Evolutionary conservation across 257 asterid genomes (phyloP), one percentile per base, ranked within the genome.

Genomic region (Solanum rostratum): DNA sequence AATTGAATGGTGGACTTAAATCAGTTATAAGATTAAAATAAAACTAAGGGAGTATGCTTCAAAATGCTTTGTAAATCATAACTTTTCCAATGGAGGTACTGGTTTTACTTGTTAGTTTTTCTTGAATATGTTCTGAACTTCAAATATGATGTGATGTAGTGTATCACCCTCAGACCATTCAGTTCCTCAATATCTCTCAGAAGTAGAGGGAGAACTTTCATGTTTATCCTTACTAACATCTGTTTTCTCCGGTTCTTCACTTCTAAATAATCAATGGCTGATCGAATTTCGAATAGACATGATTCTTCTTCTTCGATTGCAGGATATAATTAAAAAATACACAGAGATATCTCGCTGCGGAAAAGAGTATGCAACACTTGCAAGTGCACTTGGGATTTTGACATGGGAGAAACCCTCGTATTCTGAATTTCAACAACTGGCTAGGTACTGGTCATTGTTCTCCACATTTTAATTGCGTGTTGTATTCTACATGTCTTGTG

Each of bases 321-420:
- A 96, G 99, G 90, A 91, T 85, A 91, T 95, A 86, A 93, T 96
- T 49, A 82, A 86, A 83, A 95, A 91, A 59, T 95, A 96, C 82
- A 95, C 98, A 46, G 80, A 87, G 57, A 81, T 85, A 59, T 95
- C 99, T 1, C 91, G 93, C 70, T 88, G 88, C 27, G 97, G 97
- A 50, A 85, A 86, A 50, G 90, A 52, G 91, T 91, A 96, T 83
- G 94, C 97, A 6, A 93, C 97, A 57, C 86, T 93, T 84, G 98
- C 98, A 41, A 95, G 97, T 95, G 91, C 98, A 83, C 88, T 93
- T 43, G 99, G 98, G 88, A 90, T 88, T 60, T 91, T 95, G 91
- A 92, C 98, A 20, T 96, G 98, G 99, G 94, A 96, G 82, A 92
- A 80, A n/a, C 99, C 99, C 68, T 90, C 92, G 0, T 92, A 88